Percentiles rank a stretch among this genome's conserved stretches.
These are phyloP conservation scores for Crinitomyces ghanaensis DNA, from an alignment of 805 yeast species.

Conservation along the genomic window DNA sequence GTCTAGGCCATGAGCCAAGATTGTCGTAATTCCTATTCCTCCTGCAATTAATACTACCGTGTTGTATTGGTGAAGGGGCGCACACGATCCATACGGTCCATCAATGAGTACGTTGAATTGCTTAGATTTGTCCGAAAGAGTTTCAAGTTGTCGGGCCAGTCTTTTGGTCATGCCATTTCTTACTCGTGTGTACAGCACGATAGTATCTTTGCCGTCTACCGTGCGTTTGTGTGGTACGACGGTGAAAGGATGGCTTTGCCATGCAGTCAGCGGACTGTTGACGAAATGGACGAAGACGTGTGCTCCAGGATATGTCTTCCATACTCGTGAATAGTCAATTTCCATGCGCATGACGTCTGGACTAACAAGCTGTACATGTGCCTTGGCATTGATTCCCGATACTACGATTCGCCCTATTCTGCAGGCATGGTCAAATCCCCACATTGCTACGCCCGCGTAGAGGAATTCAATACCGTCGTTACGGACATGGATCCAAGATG, in stretches of 20 bases:
- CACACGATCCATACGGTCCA: constrained; percentile 60
- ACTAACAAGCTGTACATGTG: constrained; percentile 15
- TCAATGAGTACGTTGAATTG: constrained; percentile 30
- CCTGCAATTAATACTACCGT: constrained; percentile 56
- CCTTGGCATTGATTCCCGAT: constrained; percentile 38
- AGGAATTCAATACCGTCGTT: constrained; percentile 35
- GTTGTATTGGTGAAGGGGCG: constrained; percentile 41
- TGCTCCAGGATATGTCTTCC: constrained; percentile 44
- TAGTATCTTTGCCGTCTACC: constrained; percentile 9
- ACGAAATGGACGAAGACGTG: constrained; percentile 50
- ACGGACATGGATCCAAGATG: constrained; percentile 47
- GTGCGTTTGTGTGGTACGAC: constrained; percentile 12
- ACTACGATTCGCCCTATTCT: constrained; percentile 42
- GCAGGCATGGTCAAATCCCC: constrained; percentile 56
- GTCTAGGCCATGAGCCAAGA: constrained; percentile 31
- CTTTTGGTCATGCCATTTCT: constrained; percentile 14
- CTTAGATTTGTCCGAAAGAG: constrained; percentile 7
- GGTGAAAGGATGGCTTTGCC: constrained; percentile 73
- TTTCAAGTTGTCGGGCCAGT: constrained; percentile 6
- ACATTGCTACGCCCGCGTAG: constrained; percentile 47
- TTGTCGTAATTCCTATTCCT: constrained; percentile 66
- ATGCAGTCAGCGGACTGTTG: constrained; percentile 38
- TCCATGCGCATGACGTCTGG: constrained; percentile 17
- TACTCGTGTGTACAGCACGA: constrained; percentile 10
- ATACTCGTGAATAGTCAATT: constrained; percentile 31